Evolutionary conservation across 106 monocot genomes (phyloP).

Genomic region (Xerophyta viscosa): DNA sequence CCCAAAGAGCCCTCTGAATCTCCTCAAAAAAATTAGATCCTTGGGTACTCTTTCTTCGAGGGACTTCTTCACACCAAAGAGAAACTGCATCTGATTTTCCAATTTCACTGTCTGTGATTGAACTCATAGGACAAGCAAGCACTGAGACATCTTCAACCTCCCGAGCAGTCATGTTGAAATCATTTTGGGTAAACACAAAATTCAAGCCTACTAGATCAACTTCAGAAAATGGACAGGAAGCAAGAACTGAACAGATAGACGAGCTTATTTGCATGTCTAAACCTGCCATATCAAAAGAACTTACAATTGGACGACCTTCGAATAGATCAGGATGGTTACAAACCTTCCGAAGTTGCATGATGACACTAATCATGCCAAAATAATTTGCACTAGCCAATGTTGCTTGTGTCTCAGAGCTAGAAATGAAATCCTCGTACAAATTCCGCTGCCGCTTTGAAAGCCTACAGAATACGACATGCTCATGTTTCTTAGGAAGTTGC

Average conservation of each 20-base stretch:
- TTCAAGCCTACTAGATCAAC: conserved; percentile 66
- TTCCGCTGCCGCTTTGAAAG: conserved; percentile 86
- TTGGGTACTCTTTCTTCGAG: conserved; percentile 20
- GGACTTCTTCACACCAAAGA: conserved; percentile 10
- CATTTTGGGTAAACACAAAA: conserved; percentile 70
- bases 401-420: conserved; percentile 91
- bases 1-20: conserved; percentile 67
- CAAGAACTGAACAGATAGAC: conserved; percentile 43
- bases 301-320: conserved; percentile 92
- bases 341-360: conserved; percentile 98
- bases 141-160: conserved; percentile 54
- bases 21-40: conserved; percentile 79
- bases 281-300: conserved; percentile 87
- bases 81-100: conserved; percentile 5
- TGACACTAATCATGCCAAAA: conserved; percentile 98
- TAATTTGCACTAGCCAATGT: conserved; percentile 83
- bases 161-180: conserved; percentile 80
- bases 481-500: conserved; percentile 86
- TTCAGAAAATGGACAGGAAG: conserved; percentile 49
- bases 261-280: conserved; percentile 82
- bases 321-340: conserved; percentile 99
- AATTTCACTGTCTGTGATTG: conserved; percentile 5
- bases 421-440: conserved; percentile 97
- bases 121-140: conserved; percentile 19
- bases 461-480: conserved; percentile 89